phyloP scores from a whole-genome alignment of 768 basidiomycete genomes.

The Suillus spraguei region DNA sequence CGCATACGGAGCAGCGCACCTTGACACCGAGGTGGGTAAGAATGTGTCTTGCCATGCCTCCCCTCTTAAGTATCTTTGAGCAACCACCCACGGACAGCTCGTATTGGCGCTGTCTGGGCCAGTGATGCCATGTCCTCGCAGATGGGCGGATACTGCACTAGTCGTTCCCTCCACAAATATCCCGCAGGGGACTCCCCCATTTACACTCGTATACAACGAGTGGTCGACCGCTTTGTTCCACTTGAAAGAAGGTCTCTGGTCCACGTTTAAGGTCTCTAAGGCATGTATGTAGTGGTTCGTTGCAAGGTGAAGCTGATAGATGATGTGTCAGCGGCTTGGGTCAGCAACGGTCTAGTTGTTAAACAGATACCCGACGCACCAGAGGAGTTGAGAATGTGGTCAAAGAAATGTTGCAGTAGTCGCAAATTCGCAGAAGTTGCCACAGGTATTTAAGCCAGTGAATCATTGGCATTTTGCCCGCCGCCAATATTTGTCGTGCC shows the following conservation, averaged over 20 bases:
- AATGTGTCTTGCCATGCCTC: slow-evolving; percentile 11
- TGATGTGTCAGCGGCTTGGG: too few species aligned
- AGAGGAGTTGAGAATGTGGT: too few species aligned
- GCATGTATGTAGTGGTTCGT: too few species aligned
- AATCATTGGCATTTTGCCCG: too few species aligned
- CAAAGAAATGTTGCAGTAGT: too few species aligned
- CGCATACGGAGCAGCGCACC: slow-evolving; percentile 2
- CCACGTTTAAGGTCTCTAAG: neutral
- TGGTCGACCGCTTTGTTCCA: neutral
- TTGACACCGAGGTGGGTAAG: slow-evolving; percentile 11
- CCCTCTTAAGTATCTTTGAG: neutral
- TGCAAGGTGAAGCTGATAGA: too few species aligned
- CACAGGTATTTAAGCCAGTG: too few species aligned
- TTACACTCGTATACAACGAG: neutral
- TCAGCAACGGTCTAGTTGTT: too few species aligned
- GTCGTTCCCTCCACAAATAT: slow-evolving; percentile 6
- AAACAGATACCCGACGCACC: too few species aligned
- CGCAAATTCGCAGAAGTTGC: too few species aligned
- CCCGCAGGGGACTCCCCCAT: neutral
- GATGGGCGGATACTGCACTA: slow-evolving; percentile 7
- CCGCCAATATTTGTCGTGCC: too few species aligned
- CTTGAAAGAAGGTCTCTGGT: neutral
- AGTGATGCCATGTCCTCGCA: slow-evolving; percentile 10
- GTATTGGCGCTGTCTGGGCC: neutral
- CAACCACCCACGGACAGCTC: slow-evolving; percentile 9